A percentile compares a stretch with the other conserved stretches of the same genome.
Conservation (phyloP, 169 alveolate genomes). For the Eimeria acervulina region DNA sequence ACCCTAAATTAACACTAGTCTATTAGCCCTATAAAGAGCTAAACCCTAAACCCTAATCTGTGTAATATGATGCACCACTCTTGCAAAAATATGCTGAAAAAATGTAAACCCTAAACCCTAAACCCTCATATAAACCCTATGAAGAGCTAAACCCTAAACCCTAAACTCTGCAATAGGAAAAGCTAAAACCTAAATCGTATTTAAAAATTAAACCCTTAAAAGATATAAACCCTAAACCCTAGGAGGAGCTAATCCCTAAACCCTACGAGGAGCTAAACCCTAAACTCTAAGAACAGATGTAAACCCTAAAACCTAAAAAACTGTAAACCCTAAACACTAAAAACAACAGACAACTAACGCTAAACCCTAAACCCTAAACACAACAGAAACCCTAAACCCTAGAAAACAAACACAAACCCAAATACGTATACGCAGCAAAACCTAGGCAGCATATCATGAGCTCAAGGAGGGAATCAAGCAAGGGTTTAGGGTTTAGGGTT, state of each 20-base stretch:
- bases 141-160: no score
- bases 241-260: not conserved
- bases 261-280: not conserved
- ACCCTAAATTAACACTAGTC: not conserved
- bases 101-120: not conserved
- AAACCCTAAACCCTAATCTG: not conserved
- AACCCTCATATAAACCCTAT: no score
- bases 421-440: not conserved
- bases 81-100: not conserved
- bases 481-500: not conserved
- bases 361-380: not conserved
- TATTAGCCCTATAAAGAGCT: not conserved
- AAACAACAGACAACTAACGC: not conserved
- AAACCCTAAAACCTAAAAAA: no score
- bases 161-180: no score
- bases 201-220: no score
- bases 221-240: not conserved
- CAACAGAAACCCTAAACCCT: not conserved
- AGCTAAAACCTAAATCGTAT: no score
- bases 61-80: not conserved
- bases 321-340: not conserved
- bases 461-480: not conserved
- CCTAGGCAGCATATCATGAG: not conserved
- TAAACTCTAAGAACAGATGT: not conserved
- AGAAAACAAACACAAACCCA: no score